phyloP scores from a whole-genome alignment of 2,329 filamentous ascomycete species.

The Colletotrichum sp. region DNA sequence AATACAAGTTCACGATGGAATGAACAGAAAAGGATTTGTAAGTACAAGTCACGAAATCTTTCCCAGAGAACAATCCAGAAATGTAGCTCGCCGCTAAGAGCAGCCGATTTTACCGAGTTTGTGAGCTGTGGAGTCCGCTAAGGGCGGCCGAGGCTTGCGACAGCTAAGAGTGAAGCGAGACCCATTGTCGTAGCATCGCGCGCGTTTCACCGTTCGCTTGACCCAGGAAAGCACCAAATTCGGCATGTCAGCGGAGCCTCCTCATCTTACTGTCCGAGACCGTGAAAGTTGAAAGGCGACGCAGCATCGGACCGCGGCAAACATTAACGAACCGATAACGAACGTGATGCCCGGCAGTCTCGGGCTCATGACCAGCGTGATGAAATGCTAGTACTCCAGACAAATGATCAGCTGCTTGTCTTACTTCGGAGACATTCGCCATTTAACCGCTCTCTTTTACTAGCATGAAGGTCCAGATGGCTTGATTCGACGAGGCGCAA shows the following conservation, averaged over 20 bases:
- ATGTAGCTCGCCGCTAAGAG: neutral
- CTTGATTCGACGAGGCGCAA: neutral
- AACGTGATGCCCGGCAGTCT: neutral
- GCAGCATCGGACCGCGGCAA: neutral
- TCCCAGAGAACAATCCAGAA: too few relatives aligned
- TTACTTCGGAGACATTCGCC: neutral
- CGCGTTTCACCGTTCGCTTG: neutral
- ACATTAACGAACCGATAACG: neutral
- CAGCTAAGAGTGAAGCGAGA: neutral
- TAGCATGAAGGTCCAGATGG: neutral
- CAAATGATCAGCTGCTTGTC: neutral
- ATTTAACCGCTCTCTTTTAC: fast-evolving
- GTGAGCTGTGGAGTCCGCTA: fast-evolving
- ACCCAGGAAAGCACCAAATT: neutral
- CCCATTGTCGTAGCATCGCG: neutral
- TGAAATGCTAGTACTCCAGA: neutral
- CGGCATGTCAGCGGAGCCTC: neutral
- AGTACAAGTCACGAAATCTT: too few relatives aligned
- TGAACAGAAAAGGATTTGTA: too few relatives aligned
- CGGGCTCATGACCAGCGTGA: neutral
- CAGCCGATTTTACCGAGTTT: neutral
- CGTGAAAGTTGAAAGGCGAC: neutral
- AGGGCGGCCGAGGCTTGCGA: fast-evolving
- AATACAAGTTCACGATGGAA: too few relatives aligned
- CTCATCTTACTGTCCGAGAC: neutral